Evolutionary conservation across 768 basidiomycete species (phyloP).

Genomic region (Auricularia cornea): DNA sequence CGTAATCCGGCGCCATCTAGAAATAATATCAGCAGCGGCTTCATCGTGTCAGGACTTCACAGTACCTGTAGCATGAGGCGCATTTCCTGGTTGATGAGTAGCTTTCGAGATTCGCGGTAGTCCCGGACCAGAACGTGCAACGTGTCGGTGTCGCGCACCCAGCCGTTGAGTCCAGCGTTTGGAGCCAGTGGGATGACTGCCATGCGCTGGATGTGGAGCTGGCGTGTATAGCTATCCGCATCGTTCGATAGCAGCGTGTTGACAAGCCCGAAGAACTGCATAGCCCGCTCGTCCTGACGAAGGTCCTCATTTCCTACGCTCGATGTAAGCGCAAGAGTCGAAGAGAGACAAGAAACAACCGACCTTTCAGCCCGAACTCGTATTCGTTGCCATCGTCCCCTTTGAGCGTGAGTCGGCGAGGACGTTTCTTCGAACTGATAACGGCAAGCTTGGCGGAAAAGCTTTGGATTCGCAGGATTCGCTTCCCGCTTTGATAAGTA

Average conservation of each 20-base stretch:
- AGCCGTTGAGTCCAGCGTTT: conserved; percentile 88
- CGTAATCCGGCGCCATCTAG: conserved; percentile 99
- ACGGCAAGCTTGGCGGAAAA: conserved; percentile 88
- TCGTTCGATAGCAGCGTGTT: conserved; percentile 91
- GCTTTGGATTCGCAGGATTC: conserved; percentile 70
- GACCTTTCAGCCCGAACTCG: conserved; percentile 86
- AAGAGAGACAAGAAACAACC: not conserved
- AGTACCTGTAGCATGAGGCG: conserved; percentile 93
- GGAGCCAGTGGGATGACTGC: conserved; percentile 93
- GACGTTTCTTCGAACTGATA: conserved; percentile 94
- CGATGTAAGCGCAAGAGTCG: not conserved
- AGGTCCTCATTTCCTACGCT: conserved; percentile 88
- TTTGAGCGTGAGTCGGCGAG: conserved; percentile 75
- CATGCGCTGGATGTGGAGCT: conserved; percentile 87
- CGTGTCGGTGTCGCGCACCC: conserved; percentile 94
- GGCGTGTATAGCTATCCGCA: conserved; percentile 90
- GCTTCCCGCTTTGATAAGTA: conserved; percentile 84
- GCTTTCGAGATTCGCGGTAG: conserved; percentile 93
- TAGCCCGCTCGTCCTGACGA: conserved; percentile 96
- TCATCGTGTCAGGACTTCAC: conserved; percentile 3
- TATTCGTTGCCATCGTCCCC: conserved; percentile 93
- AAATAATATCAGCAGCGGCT: not conserved
- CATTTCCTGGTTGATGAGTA: conserved; percentile 95
- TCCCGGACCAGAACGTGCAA: conserved; percentile 93
- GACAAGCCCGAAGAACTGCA: conserved; percentile 97